Evolutionary conservation across 2,329 filamentous ascomycete genomes (phyloP), one percentile per base, ranked within the genome.

Genomic region (Penicillium nordicum): DNA sequence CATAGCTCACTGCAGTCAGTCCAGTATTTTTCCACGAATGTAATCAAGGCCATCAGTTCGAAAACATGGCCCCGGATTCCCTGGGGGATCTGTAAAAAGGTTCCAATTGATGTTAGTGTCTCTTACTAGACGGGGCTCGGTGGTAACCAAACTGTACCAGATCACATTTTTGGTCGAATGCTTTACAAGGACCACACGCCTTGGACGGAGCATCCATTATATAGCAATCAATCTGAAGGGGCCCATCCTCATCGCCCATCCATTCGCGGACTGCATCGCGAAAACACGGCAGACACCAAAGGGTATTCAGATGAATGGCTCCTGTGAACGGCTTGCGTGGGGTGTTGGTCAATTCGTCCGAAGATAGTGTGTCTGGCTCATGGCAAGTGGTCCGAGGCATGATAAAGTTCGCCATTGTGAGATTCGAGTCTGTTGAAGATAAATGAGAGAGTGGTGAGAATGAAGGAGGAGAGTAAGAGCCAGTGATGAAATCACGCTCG

Each of bases 121-220:
- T 16, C 3, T 9, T 41, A 4, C 2, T 1, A n/a, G 12, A 25
- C 16, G 12, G 1, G 12, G 1, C 5, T 25, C 14, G 9, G 2
- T 0, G 9, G 10, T 4, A 5, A 5, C 10, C 7, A 41, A 25
- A 1, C 1, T 5, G 9, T 41, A 16, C 18, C 40, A 6, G 8
- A 16, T 23, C 38, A 41, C 38, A 41, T 23, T 23, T 12, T n/a
- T 5, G 1, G 1, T 2, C 21, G 1, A 0, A 0, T 5, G 0
- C 1, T 16, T 9, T 9, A 4, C 38, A 30, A 11, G 11, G 10
- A 11, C 1, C 1, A 30, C 29, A 30, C 29, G 10, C 4, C 4
- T 30, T 1, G 8, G 27, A 29, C 27, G 27, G 9, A 29, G 27
- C 8, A 2, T 29, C 9, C 27, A 29, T 3, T 9, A 29, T 29